Conservation (phyloP, 257 asterid genomes). For the Solanum gandarillasii region DNA sequence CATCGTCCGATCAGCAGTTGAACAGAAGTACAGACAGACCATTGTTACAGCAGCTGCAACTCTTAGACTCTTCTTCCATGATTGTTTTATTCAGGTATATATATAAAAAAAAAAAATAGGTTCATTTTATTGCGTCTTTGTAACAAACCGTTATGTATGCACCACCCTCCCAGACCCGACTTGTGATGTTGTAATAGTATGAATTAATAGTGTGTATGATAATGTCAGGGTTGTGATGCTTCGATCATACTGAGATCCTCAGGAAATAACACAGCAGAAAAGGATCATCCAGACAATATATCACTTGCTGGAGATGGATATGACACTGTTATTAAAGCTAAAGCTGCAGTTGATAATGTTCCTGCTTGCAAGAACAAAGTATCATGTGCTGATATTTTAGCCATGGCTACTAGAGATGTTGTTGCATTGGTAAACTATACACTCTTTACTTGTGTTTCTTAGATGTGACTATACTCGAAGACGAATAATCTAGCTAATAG, state of each 20-base stretch:
- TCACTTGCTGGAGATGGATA: conserved; percentile 91
- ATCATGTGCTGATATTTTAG: conserved; percentile 80
- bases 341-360: conserved; percentile 57
- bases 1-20: conserved; percentile 61
- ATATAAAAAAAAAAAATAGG: background rate
- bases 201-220: background rate
- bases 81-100: conserved; percentile 56
- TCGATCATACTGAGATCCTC: conserved; percentile 41
- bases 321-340: conserved; percentile 61
- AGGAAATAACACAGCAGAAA: conserved; percentile 48
- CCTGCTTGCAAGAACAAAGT: conserved; percentile 66
- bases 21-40: conserved; percentile 48
- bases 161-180: background rate
- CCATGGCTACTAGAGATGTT: conserved; percentile 75
- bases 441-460: background rate
- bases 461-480: background rate
- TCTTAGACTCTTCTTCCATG: conserved; percentile 82
- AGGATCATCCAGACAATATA: conserved; percentile 79
- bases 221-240: conserved; percentile 73
- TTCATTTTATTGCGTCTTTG: background rate
- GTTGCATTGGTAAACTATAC: conserved; percentile 40
- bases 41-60: conserved; percentile 79
- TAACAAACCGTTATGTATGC: background rate
- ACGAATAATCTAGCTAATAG: background rate
- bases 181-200: background rate